Evolutionary conservation across 352 stramenopile species (phyloP).

Genomic region (Plasmopara viticola): DNA sequence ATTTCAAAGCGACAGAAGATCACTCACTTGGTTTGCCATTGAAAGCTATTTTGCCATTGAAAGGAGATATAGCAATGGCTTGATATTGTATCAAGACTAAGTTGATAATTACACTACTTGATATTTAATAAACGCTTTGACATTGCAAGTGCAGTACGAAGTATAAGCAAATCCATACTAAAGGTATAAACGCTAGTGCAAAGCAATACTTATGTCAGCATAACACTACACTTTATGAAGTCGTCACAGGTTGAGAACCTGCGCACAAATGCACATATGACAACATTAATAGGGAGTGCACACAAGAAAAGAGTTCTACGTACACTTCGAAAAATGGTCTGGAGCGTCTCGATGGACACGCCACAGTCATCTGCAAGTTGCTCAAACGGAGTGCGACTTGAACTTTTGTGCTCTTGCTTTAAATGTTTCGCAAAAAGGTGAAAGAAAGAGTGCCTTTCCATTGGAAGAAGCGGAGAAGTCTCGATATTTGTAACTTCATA

Average conservation of each 20-base stretch:
- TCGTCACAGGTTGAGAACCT: neutral
- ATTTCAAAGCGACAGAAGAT: no score
- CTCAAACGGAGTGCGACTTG: conserved; percentile 5
- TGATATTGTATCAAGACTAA: no score
- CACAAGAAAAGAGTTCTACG: neutral
- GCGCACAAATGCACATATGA: neutral
- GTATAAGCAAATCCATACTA: no score
- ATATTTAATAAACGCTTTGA: no score
- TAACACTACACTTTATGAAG: neutral
- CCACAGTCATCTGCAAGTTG: conserved; percentile 22
- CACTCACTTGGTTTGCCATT: no score
- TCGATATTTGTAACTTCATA: conserved; percentile 12
- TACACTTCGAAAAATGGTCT: conserved; percentile 15
- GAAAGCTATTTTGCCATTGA: no score
- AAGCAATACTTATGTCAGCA: no score
- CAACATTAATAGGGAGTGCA: neutral
- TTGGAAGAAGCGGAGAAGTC: neutral
- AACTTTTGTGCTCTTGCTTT: conserved; percentile 1
- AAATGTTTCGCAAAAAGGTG: conserved; percentile 20
- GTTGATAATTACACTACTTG: no score
- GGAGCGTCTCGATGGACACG: conserved; percentile 18
- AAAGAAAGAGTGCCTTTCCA: conserved; percentile 14
- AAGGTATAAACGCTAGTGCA: no score
- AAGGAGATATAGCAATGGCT: no score
- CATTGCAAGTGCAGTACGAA: no score